phyloP scores from a whole-genome alignment of 1,139 yeast species.

The Taphrina wiesneri region DNA sequence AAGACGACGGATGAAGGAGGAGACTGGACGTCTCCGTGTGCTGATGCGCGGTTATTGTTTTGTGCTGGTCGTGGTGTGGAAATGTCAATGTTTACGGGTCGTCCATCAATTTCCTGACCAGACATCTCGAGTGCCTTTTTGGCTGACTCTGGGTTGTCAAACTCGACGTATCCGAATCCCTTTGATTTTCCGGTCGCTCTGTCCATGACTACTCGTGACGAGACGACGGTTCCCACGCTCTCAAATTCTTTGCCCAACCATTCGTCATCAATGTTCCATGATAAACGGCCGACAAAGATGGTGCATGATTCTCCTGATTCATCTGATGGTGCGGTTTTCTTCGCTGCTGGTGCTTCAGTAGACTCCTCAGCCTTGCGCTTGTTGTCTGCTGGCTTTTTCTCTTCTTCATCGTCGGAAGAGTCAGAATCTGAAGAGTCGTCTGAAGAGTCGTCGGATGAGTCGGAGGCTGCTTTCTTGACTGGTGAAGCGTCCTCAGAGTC shows the following conservation, averaged over 20 bases:
- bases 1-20: constrained; percentile 93
- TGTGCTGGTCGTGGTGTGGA: constrained; percentile 73
- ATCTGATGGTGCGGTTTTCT: constrained; percentile 33
- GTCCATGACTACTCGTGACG: constrained; percentile 93
- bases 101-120: constrained; percentile 94
- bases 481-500: constrained; percentile 14
- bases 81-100: constrained; percentile 91
- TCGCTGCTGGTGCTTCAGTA: constrained; percentile 45
- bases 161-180: constrained; percentile 94
- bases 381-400: constrained; percentile 38
- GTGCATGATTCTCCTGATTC: constrained; percentile 60
- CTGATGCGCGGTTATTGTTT: constrained; percentile 68
- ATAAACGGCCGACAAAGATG: constrained; percentile 91
- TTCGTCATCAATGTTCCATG: constrained; percentile 95
- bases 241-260: constrained; percentile 89
- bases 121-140: constrained; percentile 85
- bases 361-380: constrained; percentile 42
- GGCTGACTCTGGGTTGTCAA: constrained; percentile 71
- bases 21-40: constrained; percentile 85
- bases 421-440: constrained; percentile 40
- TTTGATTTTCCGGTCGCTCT: constrained; percentile 89
- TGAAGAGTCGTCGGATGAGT: constrained; percentile 13
- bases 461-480: constrained; percentile 24
- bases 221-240: constrained; percentile 71
- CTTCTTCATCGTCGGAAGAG: constrained; percentile 38